Evolutionary conservation across 805 yeast genomes (phyloP).

Genomic region (Yamadazyma scolyti): DNA sequence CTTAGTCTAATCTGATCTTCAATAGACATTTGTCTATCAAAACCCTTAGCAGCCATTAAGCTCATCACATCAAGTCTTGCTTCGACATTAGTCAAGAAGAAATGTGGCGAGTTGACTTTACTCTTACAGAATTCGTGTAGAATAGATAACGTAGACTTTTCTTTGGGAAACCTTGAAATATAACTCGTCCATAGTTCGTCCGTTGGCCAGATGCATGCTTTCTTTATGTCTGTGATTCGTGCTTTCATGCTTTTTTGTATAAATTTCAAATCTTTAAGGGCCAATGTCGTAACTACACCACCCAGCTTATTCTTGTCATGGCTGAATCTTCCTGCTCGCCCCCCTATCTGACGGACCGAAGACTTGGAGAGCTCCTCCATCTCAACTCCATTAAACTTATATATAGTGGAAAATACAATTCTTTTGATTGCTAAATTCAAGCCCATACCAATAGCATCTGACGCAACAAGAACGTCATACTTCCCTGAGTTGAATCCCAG

Average conservation of each 20-base stretch:
- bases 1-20: conserved; percentile 56
- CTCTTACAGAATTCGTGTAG: conserved; percentile 4
- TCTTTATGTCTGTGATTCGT: conserved; percentile 48
- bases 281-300: conserved; percentile 54
- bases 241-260: conserved; percentile 47
- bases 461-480: conserved; percentile 83
- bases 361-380: conserved; percentile 52
- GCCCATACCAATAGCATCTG: conserved; percentile 99
- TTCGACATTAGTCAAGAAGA: conserved; percentile 9
- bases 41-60: conserved; percentile 35
- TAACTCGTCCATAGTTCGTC: conserved; percentile 64
- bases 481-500: conserved; percentile 71
- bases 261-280: conserved; percentile 37
- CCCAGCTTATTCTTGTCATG: conserved; percentile 31
- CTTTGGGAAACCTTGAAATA: conserved; percentile 55
- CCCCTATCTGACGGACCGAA: conserved; percentile 87
- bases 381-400: conserved; percentile 67
- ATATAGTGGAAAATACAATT: conserved; percentile 64
- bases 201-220: conserved; percentile 81
- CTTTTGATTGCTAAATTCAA: conserved; percentile 80
- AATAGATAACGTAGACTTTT: conserved; percentile 4
- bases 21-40: conserved; percentile 32
- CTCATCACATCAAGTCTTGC: conserved; percentile 11
- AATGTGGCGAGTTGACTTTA: conserved; percentile 6
- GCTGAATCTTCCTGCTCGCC: conserved; percentile 86